Conservation (phyloP, 805 yeast genomes). For the Pichia gijzeniarum region DNA sequence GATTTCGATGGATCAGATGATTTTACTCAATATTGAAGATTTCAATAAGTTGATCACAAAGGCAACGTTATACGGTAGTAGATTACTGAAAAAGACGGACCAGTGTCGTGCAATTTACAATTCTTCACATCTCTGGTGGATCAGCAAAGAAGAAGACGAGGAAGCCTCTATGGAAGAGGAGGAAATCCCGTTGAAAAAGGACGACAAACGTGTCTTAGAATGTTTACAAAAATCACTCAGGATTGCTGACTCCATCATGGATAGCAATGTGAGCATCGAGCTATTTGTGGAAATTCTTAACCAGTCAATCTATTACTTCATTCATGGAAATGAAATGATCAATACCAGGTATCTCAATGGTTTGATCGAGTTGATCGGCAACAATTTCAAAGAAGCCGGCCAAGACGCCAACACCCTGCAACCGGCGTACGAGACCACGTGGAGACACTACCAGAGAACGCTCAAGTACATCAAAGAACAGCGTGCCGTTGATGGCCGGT, state of each 20-base stretch:
- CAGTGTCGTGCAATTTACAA: conserved; percentile 87
- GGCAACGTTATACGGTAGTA: conserved; percentile 81
- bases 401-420: conserved; percentile 10
- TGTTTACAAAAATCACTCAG: conserved; percentile 84
- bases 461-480: conserved; percentile 64
- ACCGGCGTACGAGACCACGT: conserved; percentile 30
- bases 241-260: conserved; percentile 93
- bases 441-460: conserved; percentile 63
- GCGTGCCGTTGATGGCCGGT: conserved; percentile 62
- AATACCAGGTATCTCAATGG: conserved; percentile 77
- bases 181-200: conserved; percentile 29
- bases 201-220: conserved; percentile 74
- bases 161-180: neutral
- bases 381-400: conserved; percentile 40
- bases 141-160: conserved; percentile 45
- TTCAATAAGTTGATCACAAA: conserved; percentile 80
- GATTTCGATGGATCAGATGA: conserved; percentile 37
- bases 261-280: conserved; percentile 63
- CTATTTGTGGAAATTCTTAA: conserved; percentile 86
- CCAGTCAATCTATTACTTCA: conserved; percentile 77
- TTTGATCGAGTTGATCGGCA: conserved; percentile 71
- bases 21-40: conserved; percentile 41
- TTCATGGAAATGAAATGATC: conserved; percentile 68
- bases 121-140: conserved; percentile 94
- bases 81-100: conserved; percentile 83